Percentiles rank a stretch among this genome's conserved stretches.
phyloP scores from a whole-genome alignment of 75 land plant species.

The Ceratopteris richardii region DNA sequence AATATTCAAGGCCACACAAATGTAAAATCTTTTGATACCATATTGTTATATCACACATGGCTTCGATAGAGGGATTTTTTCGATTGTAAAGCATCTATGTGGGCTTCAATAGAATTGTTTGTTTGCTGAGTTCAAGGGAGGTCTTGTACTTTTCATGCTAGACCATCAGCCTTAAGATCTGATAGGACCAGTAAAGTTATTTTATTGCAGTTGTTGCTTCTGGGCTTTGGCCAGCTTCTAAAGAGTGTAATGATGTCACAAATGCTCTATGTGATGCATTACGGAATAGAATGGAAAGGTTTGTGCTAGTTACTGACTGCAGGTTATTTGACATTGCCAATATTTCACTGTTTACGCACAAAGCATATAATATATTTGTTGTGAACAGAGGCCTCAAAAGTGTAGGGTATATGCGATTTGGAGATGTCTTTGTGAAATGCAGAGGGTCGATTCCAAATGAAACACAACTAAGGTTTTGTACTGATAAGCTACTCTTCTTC shows the following conservation, averaged over 20 bases:
- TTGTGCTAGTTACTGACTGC: not conserved
- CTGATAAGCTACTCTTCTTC: not conserved
- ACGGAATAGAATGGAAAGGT: slow-evolving; percentile 87
- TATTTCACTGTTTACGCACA: not conserved
- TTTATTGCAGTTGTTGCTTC: slow-evolving; percentile 41
- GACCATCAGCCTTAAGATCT: too few relatives aligned
- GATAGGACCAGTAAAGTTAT: too few relatives aligned
- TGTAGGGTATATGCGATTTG: slow-evolving; percentile 77
- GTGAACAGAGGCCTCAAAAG: slow-evolving; percentile 57
- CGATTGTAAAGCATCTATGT: too few relatives aligned
- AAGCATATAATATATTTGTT: too few relatives aligned
- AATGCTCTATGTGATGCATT: slow-evolving; percentile 79
- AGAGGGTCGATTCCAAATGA: slow-evolving; percentile 32
- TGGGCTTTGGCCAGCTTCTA: slow-evolving; percentile 83
- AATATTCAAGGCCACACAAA: too few relatives aligned
- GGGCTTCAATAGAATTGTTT: too few relatives aligned
- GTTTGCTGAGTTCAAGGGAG: too few relatives aligned
- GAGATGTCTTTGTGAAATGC: slow-evolving; percentile 77
- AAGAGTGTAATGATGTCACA: slow-evolving; percentile 79
- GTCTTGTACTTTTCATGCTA: too few relatives aligned
- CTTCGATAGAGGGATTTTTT: too few relatives aligned
- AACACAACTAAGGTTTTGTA: slow-evolving; percentile 38
- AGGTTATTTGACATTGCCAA: not conserved
- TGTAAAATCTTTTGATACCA: too few relatives aligned
- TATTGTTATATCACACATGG: too few relatives aligned